Percentiles rank a stretch among this genome's conserved stretches.
Evolutionary conservation across 1,139 yeast species (phyloP).

Genomic region (Debaryomyces coudertii): DNA sequence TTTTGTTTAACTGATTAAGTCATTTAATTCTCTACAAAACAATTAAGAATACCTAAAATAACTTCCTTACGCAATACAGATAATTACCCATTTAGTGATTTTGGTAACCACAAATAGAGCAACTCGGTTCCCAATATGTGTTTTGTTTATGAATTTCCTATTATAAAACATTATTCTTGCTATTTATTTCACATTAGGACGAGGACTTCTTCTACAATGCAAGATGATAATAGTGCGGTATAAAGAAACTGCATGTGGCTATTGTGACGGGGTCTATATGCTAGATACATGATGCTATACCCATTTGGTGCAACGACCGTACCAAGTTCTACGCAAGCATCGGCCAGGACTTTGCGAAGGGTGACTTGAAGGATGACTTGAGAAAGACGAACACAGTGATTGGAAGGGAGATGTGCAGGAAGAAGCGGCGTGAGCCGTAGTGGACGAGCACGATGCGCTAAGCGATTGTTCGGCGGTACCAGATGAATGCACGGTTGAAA

Average conservation of each 20-base stretch:
- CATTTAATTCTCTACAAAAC: constrained; percentile 9
- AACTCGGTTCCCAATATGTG: constrained; percentile 1
- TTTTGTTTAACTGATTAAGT: constrained; percentile 9
- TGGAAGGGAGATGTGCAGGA: constrained; percentile 8
- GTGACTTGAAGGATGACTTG: constrained; percentile 11
- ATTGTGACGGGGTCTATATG: constrained; percentile 6
- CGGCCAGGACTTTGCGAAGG: constrained; percentile 31
- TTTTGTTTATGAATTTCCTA: constrained; percentile 9
- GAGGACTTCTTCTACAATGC: constrained; percentile 1
- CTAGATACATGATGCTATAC: constrained; percentile 11
- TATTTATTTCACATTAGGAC: constrained; percentile 8
- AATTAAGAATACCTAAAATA: constrained; percentile 3
- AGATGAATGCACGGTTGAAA: constrained; percentile 6
- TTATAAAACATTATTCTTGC: constrained; percentile 6
- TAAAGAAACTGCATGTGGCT: neutral
- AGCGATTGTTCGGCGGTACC: constrained; percentile 2
- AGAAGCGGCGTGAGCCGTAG: neutral
- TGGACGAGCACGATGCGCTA: constrained; percentile 21
- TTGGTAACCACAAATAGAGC: constrained; percentile 4
- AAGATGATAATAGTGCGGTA: neutral
- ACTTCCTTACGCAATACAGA: constrained; percentile 7
- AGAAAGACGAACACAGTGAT: constrained; percentile 1
- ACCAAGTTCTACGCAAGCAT: constrained; percentile 49
- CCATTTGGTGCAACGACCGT: constrained; percentile 51
- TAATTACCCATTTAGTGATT: constrained; percentile 9